phyloP scores from a whole-genome alignment of 2,329 filamentous ascomycete genomes.

The Chrysoporthe austroafricana region DNA sequence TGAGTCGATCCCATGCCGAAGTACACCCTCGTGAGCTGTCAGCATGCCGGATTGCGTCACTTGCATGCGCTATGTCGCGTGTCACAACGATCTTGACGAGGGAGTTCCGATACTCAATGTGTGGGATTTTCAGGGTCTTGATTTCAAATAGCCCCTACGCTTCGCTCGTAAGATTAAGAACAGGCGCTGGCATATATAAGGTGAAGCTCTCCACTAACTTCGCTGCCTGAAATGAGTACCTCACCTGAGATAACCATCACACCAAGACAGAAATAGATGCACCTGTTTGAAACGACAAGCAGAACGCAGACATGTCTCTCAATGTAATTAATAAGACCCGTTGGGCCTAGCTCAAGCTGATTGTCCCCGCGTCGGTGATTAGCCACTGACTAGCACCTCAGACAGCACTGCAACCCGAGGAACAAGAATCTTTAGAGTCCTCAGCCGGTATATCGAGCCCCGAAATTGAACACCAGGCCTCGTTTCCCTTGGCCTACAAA shows the following conservation, averaged over 20 bases:
- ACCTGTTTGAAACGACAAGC: neutral
- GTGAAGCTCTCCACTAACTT: neutral
- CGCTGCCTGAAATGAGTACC: neutral
- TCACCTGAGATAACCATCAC: neutral
- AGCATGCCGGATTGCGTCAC: constrained; percentile 16
- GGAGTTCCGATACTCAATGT: too few relatives aligned
- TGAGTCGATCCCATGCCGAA: neutral
- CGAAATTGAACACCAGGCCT: constrained; percentile 5
- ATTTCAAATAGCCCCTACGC: neutral
- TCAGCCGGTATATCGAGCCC: constrained; percentile 7
- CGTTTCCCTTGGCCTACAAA: neutral
- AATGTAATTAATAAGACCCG: neutral
- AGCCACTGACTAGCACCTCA: neutral
- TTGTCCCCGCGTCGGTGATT: neutral
- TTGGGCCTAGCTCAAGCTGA: neutral
- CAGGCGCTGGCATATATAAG: neutral
- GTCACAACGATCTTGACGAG: neutral
- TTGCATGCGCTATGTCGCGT: neutral
- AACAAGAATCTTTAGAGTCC: constrained; percentile 7
- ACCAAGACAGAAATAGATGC: neutral
- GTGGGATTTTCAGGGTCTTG: neutral
- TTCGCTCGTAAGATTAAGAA: neutral
- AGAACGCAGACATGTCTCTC: neutral
- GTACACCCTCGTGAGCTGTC: constrained; percentile 1
- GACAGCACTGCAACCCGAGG: constrained; percentile 6